phyloP scores from a whole-genome alignment of 2,329 filamentous ascomycete species.

The Paraconiothyrium brasiliense region DNA sequence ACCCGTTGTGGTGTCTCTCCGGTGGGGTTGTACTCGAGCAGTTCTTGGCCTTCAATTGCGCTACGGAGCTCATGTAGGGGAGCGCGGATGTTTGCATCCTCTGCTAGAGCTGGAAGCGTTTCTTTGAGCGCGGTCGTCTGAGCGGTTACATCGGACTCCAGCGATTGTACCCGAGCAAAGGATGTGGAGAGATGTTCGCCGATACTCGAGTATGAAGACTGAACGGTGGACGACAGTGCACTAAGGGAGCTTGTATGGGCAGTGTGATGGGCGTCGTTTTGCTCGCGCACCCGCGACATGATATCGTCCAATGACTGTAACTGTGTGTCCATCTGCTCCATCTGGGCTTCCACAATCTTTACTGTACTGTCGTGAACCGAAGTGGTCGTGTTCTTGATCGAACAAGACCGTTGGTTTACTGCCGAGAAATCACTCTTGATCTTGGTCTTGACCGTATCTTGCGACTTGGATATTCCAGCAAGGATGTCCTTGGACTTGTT shows the following conservation, averaged over 20 bases:
- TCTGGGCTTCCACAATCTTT: slow-evolving; percentile 87
- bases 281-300: slow-evolving; percentile 79
- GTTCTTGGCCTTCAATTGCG: slow-evolving; percentile 68
- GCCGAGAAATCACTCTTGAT: slow-evolving; percentile 88
- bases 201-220: slow-evolving; percentile 76
- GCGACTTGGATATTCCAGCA: slow-evolving; percentile 74
- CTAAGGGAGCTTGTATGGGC: slow-evolving; percentile 74
- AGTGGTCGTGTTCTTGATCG: slow-evolving; percentile 83
- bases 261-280: slow-evolving; percentile 81
- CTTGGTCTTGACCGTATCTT: slow-evolving; percentile 80
- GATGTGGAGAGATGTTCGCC: slow-evolving; percentile 75
- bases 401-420: slow-evolving; percentile 82
- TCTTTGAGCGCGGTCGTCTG: slow-evolving; percentile 68
- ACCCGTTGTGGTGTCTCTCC: slow-evolving; percentile 85
- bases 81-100: slow-evolving; percentile 67
- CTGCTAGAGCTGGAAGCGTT: slow-evolving; percentile 68
- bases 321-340: slow-evolving; percentile 85
- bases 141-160: slow-evolving; percentile 73
- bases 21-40: slow-evolving; percentile 85
- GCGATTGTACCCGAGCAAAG: slow-evolving; percentile 71
- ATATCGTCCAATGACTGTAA: slow-evolving; percentile 92
- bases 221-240: slow-evolving; percentile 72
- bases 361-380: slow-evolving; percentile 92
- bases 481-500: slow-evolving; percentile 74
- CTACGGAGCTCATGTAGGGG: slow-evolving; percentile 77